Evolutionary conservation across 768 basidiomycete species (phyloP).

Genomic region (Pulveroboletus sp.): DNA sequence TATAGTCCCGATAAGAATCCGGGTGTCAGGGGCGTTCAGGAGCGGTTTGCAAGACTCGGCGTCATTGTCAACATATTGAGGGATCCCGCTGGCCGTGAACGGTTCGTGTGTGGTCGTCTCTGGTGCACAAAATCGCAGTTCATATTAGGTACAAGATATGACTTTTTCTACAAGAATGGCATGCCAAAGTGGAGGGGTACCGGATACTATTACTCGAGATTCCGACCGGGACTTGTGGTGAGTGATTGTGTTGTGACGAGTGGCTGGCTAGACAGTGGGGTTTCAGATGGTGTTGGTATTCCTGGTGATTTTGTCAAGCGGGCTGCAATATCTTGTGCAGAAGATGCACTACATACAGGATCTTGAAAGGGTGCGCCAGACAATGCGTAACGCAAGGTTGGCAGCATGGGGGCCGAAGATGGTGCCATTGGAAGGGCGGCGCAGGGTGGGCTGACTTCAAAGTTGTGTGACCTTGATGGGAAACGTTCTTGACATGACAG

Average conservation of each 20-base stretch:
- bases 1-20: conserved; percentile 94
- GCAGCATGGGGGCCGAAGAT: conserved; percentile 83
- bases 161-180: conserved; percentile 96
- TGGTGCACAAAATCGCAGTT: neutral
- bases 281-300: conserved; percentile 70
- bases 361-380: conserved; percentile 57
- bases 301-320: conserved; percentile 71
- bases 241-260: conserved; percentile 19
- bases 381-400: conserved; percentile 55
- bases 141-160: conserved; percentile 50
- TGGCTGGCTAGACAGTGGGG: conserved; percentile 1
- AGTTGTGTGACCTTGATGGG: neutral
- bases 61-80: conserved; percentile 80
- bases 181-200: conserved; percentile 96
- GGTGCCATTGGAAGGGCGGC: conserved; percentile 54
- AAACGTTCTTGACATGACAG: conserved; percentile 33
- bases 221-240: conserved; percentile 86
- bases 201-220: conserved; percentile 95
- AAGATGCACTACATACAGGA: conserved; percentile 73
- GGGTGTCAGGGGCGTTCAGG: conserved; percentile 72
- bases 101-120: conserved; percentile 47
- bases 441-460: conserved; percentile 50
- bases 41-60: conserved; percentile 89
- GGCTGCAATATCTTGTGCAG: conserved; percentile 78
- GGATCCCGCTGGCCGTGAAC: conserved; percentile 66